These are phyloP conservation scores for Triticum urartu DNA, from an alignment of 176 grass and related monocot species.

Conservation along the genomic window DNA sequence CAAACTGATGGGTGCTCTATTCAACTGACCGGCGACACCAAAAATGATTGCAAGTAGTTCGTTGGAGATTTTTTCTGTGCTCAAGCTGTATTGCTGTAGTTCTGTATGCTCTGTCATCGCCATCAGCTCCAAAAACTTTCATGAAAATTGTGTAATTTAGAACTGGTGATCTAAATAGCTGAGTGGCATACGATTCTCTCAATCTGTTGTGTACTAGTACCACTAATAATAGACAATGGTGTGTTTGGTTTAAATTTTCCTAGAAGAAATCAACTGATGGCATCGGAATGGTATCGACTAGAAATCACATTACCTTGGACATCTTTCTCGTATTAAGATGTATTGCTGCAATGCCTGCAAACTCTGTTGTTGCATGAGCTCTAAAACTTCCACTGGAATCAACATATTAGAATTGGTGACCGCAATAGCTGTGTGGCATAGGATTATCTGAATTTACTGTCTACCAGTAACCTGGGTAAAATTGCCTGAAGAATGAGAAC, in stretches of 20 bases:
- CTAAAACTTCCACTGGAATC: neutral
- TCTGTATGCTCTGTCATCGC: neutral
- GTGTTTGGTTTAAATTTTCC: neutral
- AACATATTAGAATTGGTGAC: neutral
- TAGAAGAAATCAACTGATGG: neutral
- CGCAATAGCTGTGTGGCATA: neutral
- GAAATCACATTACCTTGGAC: neutral
- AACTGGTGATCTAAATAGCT: neutral
- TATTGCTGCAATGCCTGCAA: neutral
- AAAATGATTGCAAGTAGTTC: slow-evolving; percentile 10
- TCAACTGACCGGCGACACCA: neutral
- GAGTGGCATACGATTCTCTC: neutral
- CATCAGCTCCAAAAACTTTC: neutral
- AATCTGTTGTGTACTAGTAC: neutral
- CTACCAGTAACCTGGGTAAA: neutral
- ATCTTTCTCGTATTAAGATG: neutral
- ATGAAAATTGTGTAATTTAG: neutral
- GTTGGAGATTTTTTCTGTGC: neutral
- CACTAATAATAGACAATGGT: neutral
- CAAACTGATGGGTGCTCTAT: neutral
- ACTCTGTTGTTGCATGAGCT: neutral
- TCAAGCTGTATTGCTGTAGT: neutral
- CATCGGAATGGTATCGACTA: neutral
- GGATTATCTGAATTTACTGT: neutral
- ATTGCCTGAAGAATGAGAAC: neutral